These are phyloP conservation scores for Apiospora aurea DNA, from an alignment of 2,329 filamentous ascomycete species.

Conservation along the genomic window DNA sequence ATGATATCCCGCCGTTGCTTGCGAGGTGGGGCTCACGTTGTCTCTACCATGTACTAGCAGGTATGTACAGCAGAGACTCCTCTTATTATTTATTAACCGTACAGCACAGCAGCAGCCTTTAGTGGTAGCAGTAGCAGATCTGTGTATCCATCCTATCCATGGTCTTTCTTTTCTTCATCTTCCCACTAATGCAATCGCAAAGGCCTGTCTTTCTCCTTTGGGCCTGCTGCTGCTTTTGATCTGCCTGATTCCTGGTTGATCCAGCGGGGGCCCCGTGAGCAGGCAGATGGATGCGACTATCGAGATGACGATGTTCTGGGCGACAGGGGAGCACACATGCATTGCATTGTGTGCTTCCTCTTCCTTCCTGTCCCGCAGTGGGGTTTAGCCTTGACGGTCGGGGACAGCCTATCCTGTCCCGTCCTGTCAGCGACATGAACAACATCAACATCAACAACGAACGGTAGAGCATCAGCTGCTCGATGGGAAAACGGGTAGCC, in stretches of 20 bases:
- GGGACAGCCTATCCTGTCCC: background rate
- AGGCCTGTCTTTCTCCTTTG: conserved; percentile 8
- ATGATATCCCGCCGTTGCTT: conserved; percentile 8
- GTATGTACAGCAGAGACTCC: background rate
- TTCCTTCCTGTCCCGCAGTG: background rate
- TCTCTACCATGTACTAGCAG: background rate
- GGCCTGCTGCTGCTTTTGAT: background rate
- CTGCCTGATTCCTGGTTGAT: background rate
- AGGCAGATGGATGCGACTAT: conserved; percentile 1
- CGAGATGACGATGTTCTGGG: conserved; percentile 2
- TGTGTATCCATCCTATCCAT: background rate
- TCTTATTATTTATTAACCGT: too few species aligned
- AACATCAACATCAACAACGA: background rate
- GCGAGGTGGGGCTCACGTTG: background rate
- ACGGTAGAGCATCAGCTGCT: background rate
- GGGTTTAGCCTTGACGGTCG: background rate
- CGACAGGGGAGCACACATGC: background rate
- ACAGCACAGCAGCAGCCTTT: too few species aligned
- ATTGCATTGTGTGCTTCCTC: background rate
- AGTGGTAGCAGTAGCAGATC: background rate
- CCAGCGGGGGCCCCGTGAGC: background rate
- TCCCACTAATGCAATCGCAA: background rate
- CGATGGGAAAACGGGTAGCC: background rate
- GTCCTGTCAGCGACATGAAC: background rate
- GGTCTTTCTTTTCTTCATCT: background rate